These are phyloP conservation scores for Backusella macrospora DNA, from an alignment of 192 early-diverging fungal species.

Conservation along the genomic window DNA sequence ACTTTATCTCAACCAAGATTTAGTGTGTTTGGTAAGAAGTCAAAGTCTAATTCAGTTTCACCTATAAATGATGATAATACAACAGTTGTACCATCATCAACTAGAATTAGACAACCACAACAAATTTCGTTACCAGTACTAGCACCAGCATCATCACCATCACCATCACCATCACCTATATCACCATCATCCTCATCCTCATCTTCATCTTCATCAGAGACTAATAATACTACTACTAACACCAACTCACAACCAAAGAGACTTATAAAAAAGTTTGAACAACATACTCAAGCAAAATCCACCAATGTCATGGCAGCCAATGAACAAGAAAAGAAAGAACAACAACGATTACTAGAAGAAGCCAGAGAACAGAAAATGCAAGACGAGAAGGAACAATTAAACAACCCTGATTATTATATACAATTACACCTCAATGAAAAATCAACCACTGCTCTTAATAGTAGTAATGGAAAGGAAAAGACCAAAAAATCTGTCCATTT, in stretches of 20 bases:
- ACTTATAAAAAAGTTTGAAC: not conserved
- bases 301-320: not conserved
- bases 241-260: not conserved
- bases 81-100: not conserved
- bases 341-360: not conserved
- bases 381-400: not conserved
- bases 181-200: too few species aligned
- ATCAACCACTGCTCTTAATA: not conserved
- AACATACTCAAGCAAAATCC: not conserved
- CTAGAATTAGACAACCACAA: not conserved
- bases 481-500: conserved; percentile 60
- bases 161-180: not conserved
- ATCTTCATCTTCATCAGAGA: too few species aligned
- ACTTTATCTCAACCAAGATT: conserved; percentile 11
- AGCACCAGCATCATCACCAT: not conserved
- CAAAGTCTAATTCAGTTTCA: conserved; percentile 5
- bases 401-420: not conserved
- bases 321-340: not conserved
- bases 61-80: not conserved
- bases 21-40: conserved; percentile 21
- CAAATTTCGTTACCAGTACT: not conserved
- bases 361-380: not conserved
- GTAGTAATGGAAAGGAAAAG: conserved; percentile 28
- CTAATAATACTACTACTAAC: not conserved
- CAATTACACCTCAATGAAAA: not conserved